Conservation (phyloP, 208 protist species). For the Leishmania tarentolae region DNA sequence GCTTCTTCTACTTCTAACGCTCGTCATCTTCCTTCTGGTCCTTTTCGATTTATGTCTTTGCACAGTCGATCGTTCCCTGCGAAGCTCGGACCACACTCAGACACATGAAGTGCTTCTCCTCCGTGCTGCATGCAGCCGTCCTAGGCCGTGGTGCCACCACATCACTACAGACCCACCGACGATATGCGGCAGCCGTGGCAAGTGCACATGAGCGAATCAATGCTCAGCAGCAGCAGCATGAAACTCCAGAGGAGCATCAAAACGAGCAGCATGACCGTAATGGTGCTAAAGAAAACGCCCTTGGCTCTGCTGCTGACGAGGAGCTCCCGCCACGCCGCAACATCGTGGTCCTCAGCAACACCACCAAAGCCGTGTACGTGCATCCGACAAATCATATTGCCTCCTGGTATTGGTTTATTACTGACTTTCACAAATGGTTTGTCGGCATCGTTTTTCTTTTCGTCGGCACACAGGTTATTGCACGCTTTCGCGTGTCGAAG, state of each 20-base stretch:
- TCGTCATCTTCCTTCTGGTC: neutral
- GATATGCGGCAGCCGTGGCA: conserved; percentile 20
- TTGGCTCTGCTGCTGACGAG: conserved; percentile 44
- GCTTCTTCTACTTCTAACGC: neutral
- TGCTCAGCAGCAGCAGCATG: conserved; percentile 2
- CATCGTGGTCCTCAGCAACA: conserved; percentile 84
- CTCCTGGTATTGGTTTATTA: conserved; percentile 90
- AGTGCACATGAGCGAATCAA: conserved; percentile 13
- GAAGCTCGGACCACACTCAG: neutral
- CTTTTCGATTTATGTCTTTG: neutral
- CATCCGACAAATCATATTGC: conserved; percentile 87
- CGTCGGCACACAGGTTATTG: conserved; percentile 78
- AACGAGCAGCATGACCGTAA: conserved; percentile 2
- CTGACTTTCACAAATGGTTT: conserved; percentile 89
- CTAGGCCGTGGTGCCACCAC: neutral
- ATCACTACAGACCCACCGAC: neutral
- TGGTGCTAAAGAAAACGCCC: conserved; percentile 16
- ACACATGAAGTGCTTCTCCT: conserved; percentile 28
- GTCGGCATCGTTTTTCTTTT: conserved; percentile 76
- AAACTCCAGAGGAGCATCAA: conserved; percentile 9
- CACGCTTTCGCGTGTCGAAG: conserved; percentile 79
- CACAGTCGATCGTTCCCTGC: neutral
- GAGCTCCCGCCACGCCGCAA: conserved; percentile 57
- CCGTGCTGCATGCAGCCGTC: neutral
- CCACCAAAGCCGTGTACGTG: conserved; percentile 87